phyloP scores from a whole-genome alignment of 2,329 filamentous ascomycete species.

The Fusarium protoensiforme region DNA sequence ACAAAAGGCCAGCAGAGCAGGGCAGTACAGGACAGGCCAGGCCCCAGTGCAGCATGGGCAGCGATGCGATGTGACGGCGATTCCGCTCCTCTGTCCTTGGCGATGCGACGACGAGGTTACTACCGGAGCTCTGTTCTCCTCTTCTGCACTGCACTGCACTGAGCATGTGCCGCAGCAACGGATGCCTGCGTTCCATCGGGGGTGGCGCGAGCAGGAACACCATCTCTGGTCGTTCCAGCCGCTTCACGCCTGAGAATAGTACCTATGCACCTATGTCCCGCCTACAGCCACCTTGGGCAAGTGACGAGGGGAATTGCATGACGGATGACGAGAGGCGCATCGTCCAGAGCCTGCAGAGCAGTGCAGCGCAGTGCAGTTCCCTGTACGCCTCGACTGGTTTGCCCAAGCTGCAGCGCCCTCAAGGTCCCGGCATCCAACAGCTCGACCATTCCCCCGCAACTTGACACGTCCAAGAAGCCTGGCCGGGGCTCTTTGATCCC shows the following conservation, averaged over 20 bases:
- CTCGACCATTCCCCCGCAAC: slow-evolving; percentile 36
- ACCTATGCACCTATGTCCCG: neutral
- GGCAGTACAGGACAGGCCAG: neutral
- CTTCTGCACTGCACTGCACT: neutral
- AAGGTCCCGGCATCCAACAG: slow-evolving; percentile 12
- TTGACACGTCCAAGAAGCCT: slow-evolving; percentile 9
- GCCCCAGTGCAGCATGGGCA: slow-evolving; percentile 2
- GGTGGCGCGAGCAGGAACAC: slow-evolving; percentile 16
- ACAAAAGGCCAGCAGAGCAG: neutral
- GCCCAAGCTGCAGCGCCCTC: slow-evolving; percentile 19
- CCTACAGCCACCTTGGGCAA: neutral
- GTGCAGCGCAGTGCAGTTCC: neutral
- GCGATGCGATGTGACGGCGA: slow-evolving; percentile 6
- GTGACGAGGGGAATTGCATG: slow-evolving; percentile 7
- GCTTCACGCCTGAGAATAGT: neutral
- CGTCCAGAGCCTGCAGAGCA: neutral
- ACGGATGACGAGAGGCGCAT: slow-evolving; percentile 3
- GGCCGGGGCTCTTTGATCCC: slow-evolving; percentile 5
- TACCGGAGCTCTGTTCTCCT: neutral
- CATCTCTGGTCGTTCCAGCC: neutral
- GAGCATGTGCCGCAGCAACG: slow-evolving; percentile 3
- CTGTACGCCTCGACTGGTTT: slow-evolving; percentile 8
- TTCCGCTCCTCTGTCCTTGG: slow-evolving; percentile 6
- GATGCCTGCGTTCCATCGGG: neutral
- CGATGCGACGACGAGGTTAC: slow-evolving; percentile 11